Evolutionary conservation across 140 eudicot species (phyloP), one percentile per base, ranked within the genome.

Genomic region (Anethum foeniculum): DNA sequence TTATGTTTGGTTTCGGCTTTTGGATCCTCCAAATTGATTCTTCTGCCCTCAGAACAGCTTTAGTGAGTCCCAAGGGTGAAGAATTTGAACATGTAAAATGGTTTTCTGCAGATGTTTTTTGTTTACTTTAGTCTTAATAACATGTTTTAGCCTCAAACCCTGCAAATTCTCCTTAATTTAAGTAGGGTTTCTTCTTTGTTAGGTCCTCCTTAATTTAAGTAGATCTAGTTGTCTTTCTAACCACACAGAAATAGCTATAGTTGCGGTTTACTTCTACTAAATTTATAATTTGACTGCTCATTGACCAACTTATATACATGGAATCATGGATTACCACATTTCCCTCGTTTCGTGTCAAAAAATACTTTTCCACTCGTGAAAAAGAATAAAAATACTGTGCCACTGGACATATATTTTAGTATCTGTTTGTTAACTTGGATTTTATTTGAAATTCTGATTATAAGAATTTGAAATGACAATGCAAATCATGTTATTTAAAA

Each of bases 1-100:
- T 43, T 43, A 6, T 67, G 8, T 67, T 5, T 28, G 73, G 43
- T 60, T n/a, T n/a, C 27, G 15, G 5, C 30, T 12, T 34, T 77
- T 30, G 27, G 51, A 41, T 62, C 18, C 51, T 62, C 44, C 47
- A 47, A 43, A 7, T 73, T 23, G 52, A 25, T 44, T 43, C 49
- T 74, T 41, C 30, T 25, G 78, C 78, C 75, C 74, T 64, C 81
- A 64, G 75, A 79, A 48, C 75, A 49, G 32, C 30, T 74, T 5
- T 39, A 7, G 25, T 62, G 80, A 32, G 80, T 64, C 81, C 74
- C 38, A 73, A 74, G 30, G 75, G 81, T 30, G 79, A 69, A 60
- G 58, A 62, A n/a, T 79, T 21, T 16, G 38, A 64, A 62, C n/a
- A 44, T 36, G 44, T 41, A 60, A 56, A 12, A 23, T 21, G 43